phyloP scores from a whole-genome alignment of 176 grass and related monocot species.

The Lolium multiflorum region DNA sequence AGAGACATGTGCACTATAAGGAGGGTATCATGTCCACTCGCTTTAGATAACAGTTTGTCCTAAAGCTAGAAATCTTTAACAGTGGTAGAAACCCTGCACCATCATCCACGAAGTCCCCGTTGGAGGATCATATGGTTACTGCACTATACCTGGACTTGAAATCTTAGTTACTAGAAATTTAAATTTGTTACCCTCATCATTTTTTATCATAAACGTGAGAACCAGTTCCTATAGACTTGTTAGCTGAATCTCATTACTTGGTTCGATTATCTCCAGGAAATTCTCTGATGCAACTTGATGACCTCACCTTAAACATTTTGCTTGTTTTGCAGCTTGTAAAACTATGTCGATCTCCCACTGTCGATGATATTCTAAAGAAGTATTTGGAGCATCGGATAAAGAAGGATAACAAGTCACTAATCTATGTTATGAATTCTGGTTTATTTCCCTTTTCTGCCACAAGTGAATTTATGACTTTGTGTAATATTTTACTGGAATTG shows the following conservation, averaged over 20 bases:
- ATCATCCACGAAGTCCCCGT: background rate
- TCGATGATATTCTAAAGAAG: slow-evolving; percentile 90
- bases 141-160: background rate
- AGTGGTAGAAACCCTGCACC: background rate
- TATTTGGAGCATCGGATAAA: slow-evolving; percentile 85
- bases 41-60: background rate
- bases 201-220: background rate
- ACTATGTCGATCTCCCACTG: slow-evolving; percentile 82
- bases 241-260: slow-evolving; percentile 4
- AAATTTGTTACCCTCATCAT: background rate
- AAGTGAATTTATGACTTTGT: background rate
- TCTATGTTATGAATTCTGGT: slow-evolving; percentile 29
- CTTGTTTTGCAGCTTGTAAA: slow-evolving; percentile 83
- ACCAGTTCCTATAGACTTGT: background rate
- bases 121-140: background rate
- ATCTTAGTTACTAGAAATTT: slow-evolving; percentile 19
- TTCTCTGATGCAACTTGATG: slow-evolving; percentile 30
- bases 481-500: background rate
- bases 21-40: background rate
- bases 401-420: slow-evolving; percentile 92
- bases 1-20: too few relatives aligned
- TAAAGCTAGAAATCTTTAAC: background rate
- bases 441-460: slow-evolving; percentile 9
- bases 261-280: slow-evolving; percentile 2
- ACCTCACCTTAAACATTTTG: slow-evolving; percentile 30